Base-by-base conservation (phyloP, 2,329 filamentous ascomycete genomes). In the Colletotrichum acutatum region DNA sequence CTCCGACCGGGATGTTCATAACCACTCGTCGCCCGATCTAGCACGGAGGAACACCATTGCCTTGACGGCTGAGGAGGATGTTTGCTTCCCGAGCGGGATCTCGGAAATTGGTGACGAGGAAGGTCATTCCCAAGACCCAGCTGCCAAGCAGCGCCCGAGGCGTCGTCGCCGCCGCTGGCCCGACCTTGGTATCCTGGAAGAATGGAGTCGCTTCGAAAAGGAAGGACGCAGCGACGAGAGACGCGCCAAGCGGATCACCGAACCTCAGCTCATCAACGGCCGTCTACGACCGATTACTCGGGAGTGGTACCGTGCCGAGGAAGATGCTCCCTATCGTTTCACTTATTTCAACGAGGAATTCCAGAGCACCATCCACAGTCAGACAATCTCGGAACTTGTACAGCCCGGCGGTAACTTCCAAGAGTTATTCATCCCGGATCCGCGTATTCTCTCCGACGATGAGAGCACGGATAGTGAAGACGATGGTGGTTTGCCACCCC, bases 261-360 rank as follows among this genome's bases (percentile, higher is more conserved):
- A 99, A 80, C 97, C 97, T 11, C 92, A 98, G 78, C 90, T 98
- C 76, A 92, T 99, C 72, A 96, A 96, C 72, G 97, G 97, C 0
- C 90, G 97, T 66, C 85, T 99, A 57, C 91, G 97, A 5, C 95
- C 95, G 14, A 91, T 94, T 52, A 91, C 93, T 75, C 90, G 89
- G 76, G 90, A 90, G 16, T 99, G 96, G 96, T 96, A 95, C 80
- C 90, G 93, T 52, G 91, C 94, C 66, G 94, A 97, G 75, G 95
- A 98, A 74, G 96, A 98, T 76, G 91, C 93, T 0, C 97, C 97
- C 0, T 98, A 97, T 81, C 90, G 97, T 30, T 99, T 98, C 81
- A 98, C 97, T 0, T 99, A 99, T 82, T 99, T 99, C 87, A 98
- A 98, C 82, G 97, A 98, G 80, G 95, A 98, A 75, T 95, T 98